These are phyloP conservation scores for Pavlovales sp. DNA, from an alignment of 208 protist species.

Conservation along the genomic window DNA sequence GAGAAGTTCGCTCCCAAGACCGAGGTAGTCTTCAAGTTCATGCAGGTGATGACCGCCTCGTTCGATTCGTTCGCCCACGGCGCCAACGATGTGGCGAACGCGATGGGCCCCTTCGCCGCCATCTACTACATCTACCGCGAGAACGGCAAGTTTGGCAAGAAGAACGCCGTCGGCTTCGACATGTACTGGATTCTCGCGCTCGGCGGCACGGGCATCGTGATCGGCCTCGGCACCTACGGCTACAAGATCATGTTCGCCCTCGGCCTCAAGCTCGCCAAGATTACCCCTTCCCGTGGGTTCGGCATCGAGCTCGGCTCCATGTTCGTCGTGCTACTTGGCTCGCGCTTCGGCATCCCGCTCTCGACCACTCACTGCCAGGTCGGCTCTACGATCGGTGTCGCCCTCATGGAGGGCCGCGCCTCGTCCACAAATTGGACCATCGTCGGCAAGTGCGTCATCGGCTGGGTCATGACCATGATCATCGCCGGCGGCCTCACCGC, in stretches of 20 bases:
- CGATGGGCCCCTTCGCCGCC: constrained; percentile 40
- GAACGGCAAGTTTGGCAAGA: not conserved
- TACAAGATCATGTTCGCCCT: constrained; percentile 14
- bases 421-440: not conserved
- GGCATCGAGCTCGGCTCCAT: not conserved
- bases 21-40: constrained; percentile 42
- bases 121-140: constrained; percentile 5
- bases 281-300: not conserved
- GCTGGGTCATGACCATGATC: constrained; percentile 12
- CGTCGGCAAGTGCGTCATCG: not conserved
- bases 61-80: constrained; percentile 58
- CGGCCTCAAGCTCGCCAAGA: not conserved
- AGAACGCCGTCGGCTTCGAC: not conserved
- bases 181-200: constrained; percentile 12
- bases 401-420: not conserved
- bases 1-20: constrained; percentile 18
- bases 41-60: constrained; percentile 45
- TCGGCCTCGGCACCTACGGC: not conserved
- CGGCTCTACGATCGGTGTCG: constrained; percentile 10
- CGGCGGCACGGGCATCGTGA: not conserved
- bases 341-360: constrained; percentile 22
- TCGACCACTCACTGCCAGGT: constrained; percentile 40
- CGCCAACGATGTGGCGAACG: constrained; percentile 60
- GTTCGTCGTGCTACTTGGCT: not conserved
- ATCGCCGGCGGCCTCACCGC: not conserved